Evolutionary conservation across 768 basidiomycete species (phyloP).

Genomic region (Rhizopogon roseolus): DNA sequence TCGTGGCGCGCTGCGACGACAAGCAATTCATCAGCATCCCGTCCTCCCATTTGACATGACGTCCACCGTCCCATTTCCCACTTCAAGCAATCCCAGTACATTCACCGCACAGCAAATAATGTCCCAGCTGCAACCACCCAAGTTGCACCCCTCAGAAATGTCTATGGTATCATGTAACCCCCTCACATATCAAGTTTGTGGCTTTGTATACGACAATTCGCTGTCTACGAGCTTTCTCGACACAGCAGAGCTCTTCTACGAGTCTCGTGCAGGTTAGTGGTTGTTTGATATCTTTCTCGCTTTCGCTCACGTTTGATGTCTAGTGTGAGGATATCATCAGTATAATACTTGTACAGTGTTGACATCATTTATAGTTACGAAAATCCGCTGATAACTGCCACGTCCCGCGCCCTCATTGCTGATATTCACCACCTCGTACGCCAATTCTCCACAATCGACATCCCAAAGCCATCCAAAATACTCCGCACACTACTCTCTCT

Average conservation of each 20-base stretch:
- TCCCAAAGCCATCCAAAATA: conserved; percentile 63
- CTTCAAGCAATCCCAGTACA: not conserved
- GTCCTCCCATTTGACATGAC: not conserved
- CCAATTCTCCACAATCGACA: conserved; percentile 55
- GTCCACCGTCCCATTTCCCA: not conserved
- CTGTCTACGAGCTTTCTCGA: conserved; percentile 41
- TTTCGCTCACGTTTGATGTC: conserved; percentile 2
- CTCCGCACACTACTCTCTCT: conserved; percentile 52
- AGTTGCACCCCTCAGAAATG: conserved; percentile 9
- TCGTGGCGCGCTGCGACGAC: not conserved
- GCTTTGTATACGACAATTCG: conserved; percentile 59
- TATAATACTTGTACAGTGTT: conserved; percentile 4
- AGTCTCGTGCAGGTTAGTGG: conserved; percentile 61
- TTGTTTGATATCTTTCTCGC: not conserved
- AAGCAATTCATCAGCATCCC: not conserved
- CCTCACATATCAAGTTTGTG: conserved; percentile 65
- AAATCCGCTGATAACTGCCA: conserved; percentile 74
- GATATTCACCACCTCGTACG: conserved; percentile 64
- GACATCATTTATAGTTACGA: conserved; percentile 50
- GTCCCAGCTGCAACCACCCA: not conserved
- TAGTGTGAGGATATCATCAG: not conserved
- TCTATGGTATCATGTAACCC: conserved; percentile 40
- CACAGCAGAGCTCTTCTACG: conserved; percentile 60
- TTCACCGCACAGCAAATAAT: not conserved
- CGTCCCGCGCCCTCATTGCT: conserved; percentile 64